Base-by-base conservation (phyloP, 192 early-diverging fungal species). In the Umbelopsis isabellina region DNA sequence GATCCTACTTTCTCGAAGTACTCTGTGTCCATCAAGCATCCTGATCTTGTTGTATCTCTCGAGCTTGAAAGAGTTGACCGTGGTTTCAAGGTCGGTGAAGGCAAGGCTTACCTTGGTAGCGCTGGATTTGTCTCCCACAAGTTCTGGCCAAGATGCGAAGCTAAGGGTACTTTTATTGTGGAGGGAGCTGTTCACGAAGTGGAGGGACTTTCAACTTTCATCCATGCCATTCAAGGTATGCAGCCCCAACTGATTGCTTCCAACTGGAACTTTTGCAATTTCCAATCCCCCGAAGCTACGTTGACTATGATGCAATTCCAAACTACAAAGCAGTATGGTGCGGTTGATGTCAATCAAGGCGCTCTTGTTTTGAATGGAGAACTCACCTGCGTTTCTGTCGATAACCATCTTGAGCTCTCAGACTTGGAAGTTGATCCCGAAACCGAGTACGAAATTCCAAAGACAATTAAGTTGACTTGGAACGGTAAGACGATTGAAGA, bases 251-350 rank as follows among this genome's bases (percentile, higher is more conserved):
- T 91, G 51, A 88, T 93, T 25, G 91, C 89, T 15, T 86, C 88
- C 46, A 87, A 89, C 76, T 98, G 94, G 93, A 95, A 92, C 76
- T 94, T 93, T 81, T 78, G 85, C 44, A 88, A 91, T 71, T 93
- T 98, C 75, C 90, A 92, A 41, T 83, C 82, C 15, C 70, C 84
- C 21, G 83, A 87, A 35, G 88, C 88, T 70, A 80, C 87, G 46
- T 68, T 93, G 8, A 70, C 88, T 18, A 75, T 92, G 81, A 79
- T 91, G 67, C 90, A 97, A 82, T 96, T 91, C 74, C 84, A 86
- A 50, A 93, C 93, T 46, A 91, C 93, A 6, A 85, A 84, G 35
- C 88, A 83, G 72, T 86, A 86, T 46, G 92, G 92, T 69, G 82
- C 75, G 45, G 87, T 82, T 65, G 86, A 84, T 50, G 85, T 90